Base-by-base conservation (phyloP, 331 rosid genomes). In the Ulmus americana region DNA sequence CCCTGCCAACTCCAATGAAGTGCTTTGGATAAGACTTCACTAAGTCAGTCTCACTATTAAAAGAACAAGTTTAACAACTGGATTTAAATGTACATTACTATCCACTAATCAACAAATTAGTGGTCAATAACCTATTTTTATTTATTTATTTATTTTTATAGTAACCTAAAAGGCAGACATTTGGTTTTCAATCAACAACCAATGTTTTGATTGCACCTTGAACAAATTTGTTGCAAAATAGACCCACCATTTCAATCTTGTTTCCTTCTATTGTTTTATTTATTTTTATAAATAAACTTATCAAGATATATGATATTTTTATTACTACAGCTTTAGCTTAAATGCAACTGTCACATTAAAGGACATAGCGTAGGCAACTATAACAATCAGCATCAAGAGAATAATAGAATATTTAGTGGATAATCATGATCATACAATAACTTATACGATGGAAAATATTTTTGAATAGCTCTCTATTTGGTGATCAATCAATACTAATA, bases 51-150 rank as follows among this genome's bases (percentile, higher is more conserved):
- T 40, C 0, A n/a, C n/a, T 48, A 39, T 45, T 56, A 2, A 11
- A 79, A 70, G 64, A 72, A 77, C 79, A 39, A 49, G 59, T 64
- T 28, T 73, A 82, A 85, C 88, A 61, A 77, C 82, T 73, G 7
- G 64, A 64, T 65, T 67, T 68, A 45, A 72, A 70, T 67, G 42
- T 35, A 63, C 48, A 60, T 67, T 69, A 61, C 53, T 54, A 41
- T 64, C 64, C 76, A 55, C 72, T 65, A 72, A 74, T 60, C 22
- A 63, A 77, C 67, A 59, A 76, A 65, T 75, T 69, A 41, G 16
- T 71, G 59, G 72, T 65, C 64, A 61, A 70, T n/a, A 3, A 68
- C 63, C 42, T 39, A 53, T 43, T 47, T 45, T 16, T 3, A 65
- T 60, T 38, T 39, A 53, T 43, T 47, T 45, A 15, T 68, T 59